Conservation (phyloP, 495 filamentous ascomycete genomes). For the Evernia prunastri region DNA sequence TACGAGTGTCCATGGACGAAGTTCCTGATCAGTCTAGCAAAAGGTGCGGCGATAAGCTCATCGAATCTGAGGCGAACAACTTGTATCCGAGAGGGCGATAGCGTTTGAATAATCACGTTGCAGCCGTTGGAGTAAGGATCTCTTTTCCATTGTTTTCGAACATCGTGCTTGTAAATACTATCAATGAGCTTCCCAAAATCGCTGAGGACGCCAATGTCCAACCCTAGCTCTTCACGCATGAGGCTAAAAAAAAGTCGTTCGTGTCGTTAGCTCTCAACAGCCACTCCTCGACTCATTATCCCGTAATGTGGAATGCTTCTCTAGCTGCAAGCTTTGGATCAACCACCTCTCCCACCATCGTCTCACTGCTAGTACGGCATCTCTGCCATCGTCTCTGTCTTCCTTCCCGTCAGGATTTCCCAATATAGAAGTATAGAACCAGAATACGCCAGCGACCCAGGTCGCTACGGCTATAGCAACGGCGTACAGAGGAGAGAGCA, state of each 20-base stretch:
- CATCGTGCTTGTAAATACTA: not conserved
- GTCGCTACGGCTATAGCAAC: constrained; percentile 47
- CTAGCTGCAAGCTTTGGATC: constrained; percentile 29
- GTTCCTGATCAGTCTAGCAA: not conserved
- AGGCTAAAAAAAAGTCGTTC: not conserved
- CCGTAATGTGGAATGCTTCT: not conserved
- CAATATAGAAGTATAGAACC: constrained; percentile 55
- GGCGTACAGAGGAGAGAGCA: constrained; percentile 50
- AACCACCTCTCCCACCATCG: constrained; percentile 59
- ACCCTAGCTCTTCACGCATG: not conserved
- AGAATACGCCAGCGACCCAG: constrained; percentile 59
- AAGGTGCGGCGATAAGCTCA: not conserved
- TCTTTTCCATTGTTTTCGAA: not conserved
- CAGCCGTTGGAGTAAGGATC: not conserved
- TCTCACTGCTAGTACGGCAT: constrained; percentile 53
- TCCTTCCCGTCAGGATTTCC: constrained; percentile 58
- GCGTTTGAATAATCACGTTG: not conserved
- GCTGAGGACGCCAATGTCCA: not conserved
- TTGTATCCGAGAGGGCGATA: not conserved
- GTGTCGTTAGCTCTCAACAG: not conserved
- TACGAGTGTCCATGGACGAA: no score
- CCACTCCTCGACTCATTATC: not conserved
- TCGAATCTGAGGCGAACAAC: not conserved
- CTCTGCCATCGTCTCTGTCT: constrained; percentile 53
- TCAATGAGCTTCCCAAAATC: not conserved